These are phyloP conservation scores for Sicyos baderoa DNA, from an alignment of 306 rosid species.

Conservation along the genomic window DNA sequence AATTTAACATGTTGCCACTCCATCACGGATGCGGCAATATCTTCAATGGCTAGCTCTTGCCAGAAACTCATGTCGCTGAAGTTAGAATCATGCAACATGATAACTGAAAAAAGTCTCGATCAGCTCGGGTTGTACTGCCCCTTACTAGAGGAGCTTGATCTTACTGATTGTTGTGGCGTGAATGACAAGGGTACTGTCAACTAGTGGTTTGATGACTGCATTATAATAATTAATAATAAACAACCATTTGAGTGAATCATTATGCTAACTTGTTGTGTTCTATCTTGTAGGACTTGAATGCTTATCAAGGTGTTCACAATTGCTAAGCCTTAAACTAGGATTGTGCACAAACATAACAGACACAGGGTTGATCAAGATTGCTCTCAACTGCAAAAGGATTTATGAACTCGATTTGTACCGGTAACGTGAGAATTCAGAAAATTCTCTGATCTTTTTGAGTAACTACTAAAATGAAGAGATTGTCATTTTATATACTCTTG, in stretches of 20 bases:
- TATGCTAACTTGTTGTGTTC: conserved; percentile 3
- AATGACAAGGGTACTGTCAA: conserved; percentile 39
- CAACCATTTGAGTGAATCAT: conserved; percentile 1
- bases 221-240: conserved; percentile 8
- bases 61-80: conserved; percentile 43
- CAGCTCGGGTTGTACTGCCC: conserved; percentile 42
- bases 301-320: conserved; percentile 44
- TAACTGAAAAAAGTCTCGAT: conserved; percentile 40
- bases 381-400: conserved; percentile 41
- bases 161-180: conserved; percentile 57
- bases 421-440: conserved; percentile 29
- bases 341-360: conserved; percentile 57
- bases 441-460: conserved; percentile 9
- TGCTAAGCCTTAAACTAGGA: conserved; percentile 49
- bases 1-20: conserved; percentile 55
- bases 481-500: conserved; percentile 17
- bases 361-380: conserved; percentile 51
- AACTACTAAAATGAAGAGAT: not conserved
- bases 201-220: not conserved
- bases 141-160: conserved; percentile 52
- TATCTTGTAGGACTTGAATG: conserved; percentile 42
- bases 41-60: conserved; percentile 38
- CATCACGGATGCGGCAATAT: conserved; percentile 44
- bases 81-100: conserved; percentile 57
- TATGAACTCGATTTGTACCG: conserved; percentile 61